Evolutionary conservation across 2,329 filamentous ascomycete species (phyloP), one percentile per base, ranked within the genome.

Genomic region (Zymoseptoria brevis): DNA sequence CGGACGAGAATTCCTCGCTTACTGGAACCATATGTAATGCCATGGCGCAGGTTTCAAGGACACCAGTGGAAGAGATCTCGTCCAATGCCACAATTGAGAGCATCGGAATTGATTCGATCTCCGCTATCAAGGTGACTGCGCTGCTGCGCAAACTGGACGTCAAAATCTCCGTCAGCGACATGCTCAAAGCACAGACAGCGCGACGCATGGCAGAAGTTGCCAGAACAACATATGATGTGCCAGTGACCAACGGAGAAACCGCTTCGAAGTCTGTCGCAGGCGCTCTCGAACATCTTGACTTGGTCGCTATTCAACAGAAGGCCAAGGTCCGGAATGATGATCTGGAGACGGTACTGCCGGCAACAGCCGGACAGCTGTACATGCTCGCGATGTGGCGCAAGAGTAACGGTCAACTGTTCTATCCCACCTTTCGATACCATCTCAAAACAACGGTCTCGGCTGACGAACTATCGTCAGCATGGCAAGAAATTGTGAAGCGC

Each of bases 31-130:
- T 85, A 53, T 75, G 77, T 49, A 66, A 76, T 41, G 75, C 79
- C 3, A 70, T 85, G 8, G 75, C 80, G 8, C 64, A 74, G 29
- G 78, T 92, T 0, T 88, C 90, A 0, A 82, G 81, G 16, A 74
- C 87, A 0, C 76, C 85, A 0, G 73, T 78, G 19, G 69, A 77
- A 0, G 77, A 83, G 1, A 88, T 96, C 55, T 73, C 75, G 2
- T 80, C 79, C 57, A 76, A 79, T 0, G 82, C 85, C 55, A 89
- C 82, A 0, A 82, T 96, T 11, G 96, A 94, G 72, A 86, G 94
- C 63, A 80, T 96, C 1, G 92, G 92, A 0, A 82, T 96, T 1
- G 92, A 96, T 71, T 96, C 92, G 0, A 96, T 96, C 72, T 93
- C 87, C 63, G 87, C 90, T 1, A 94, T 96, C 75, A 95, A 94